phyloP scores from a whole-genome alignment of 441 rosid species.

The Pelargonium citronellum region DNA sequence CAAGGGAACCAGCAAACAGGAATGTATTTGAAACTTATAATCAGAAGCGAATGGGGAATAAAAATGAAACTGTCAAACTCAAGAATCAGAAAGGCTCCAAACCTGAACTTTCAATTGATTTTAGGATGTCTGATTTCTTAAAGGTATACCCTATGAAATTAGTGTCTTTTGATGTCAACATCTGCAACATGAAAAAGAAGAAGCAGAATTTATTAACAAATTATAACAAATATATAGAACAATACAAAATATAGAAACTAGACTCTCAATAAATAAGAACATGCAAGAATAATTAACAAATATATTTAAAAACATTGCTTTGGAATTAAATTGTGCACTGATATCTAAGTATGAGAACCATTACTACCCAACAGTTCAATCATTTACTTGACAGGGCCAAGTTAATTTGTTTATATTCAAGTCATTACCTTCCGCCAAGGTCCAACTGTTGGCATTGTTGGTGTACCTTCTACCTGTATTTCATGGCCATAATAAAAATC shows the following conservation, averaged over 20 bases:
- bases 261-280: not conserved
- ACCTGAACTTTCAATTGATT: conserved; percentile 79
- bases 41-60: not conserved
- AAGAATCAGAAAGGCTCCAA: conserved; percentile 15
- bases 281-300: not conserved
- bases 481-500: not conserved
- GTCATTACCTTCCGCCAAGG: not conserved
- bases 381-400: not conserved
- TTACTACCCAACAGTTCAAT: not conserved
- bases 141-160: conserved; percentile 92
- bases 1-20: not conserved
- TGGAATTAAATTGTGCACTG: not conserved
- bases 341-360: not conserved
- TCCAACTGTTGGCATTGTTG: not conserved
- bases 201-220: not conserved
- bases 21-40: conserved; percentile 2
- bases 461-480: not conserved
- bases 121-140: conserved; percentile 73
- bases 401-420: not conserved
- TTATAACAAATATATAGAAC: not conserved
- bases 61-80: conserved; percentile 5
- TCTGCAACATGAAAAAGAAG: conserved; percentile 36
- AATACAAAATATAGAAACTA: not conserved
- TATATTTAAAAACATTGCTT: not conserved
- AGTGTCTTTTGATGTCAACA: conserved; percentile 86